These are phyloP conservation scores for Talaromyces sp. DNA, from an alignment of 2,329 filamentous ascomycete species.

Conservation along the genomic window DNA sequence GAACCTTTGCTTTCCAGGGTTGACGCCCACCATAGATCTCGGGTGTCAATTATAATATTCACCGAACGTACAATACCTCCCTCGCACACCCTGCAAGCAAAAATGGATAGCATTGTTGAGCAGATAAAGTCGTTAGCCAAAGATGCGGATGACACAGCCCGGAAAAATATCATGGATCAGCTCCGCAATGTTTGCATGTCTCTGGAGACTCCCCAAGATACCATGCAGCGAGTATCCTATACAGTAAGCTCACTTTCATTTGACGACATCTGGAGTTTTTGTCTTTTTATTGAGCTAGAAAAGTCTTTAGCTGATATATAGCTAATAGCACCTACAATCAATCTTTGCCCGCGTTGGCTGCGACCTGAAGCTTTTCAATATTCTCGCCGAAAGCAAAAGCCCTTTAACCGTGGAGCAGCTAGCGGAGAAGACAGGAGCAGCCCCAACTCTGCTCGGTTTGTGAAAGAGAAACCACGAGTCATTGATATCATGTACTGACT, in stretches of 20 bases:
- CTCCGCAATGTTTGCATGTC: conserved; percentile 12
- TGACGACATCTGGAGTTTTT: neutral
- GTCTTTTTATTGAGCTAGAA: neutral
- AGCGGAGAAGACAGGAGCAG: conserved; percentile 7
- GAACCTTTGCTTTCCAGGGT: too few relatives aligned
- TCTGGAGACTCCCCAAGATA: conserved; percentile 16
- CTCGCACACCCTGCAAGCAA: neutral
- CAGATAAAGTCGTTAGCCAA: conserved; percentile 13
- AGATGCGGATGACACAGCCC: conserved; percentile 11
- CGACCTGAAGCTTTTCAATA: conserved; percentile 17
- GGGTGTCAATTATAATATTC: too few relatives aligned
- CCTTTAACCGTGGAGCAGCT: conserved; percentile 14
- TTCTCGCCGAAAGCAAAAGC: conserved; percentile 8
- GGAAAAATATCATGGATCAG: conserved; percentile 12
- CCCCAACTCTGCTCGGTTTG: neutral
- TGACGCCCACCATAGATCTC: too few relatives aligned
- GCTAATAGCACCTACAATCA: conserved; percentile 15
- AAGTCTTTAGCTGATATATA: neutral
- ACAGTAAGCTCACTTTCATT: neutral
- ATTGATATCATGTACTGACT: neutral
- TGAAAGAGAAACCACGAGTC: neutral
- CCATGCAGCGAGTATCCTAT: conserved; percentile 12
- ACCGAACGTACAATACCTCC: too few relatives aligned
- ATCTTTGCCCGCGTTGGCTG: conserved; percentile 12
- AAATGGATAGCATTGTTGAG: conserved; percentile 5